A percentile compares a stretch with the other conserved stretches of the same genome.
Evolutionary conservation across 148 eudicot species (phyloP).

Genomic region (Nepenthes mirabilis): DNA sequence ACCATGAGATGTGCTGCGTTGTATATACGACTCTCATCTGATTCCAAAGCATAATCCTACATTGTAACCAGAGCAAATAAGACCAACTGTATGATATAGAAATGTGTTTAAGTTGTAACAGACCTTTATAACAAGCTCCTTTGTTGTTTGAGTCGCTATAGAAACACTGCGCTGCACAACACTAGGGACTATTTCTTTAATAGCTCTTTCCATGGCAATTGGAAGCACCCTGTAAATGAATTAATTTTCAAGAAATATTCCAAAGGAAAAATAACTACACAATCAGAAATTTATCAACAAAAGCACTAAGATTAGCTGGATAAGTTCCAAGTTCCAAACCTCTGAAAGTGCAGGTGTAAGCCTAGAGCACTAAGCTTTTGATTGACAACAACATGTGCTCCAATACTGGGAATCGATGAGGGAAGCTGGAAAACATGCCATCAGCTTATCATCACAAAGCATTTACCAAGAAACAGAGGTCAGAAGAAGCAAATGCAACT

Average conservation of each 20-base stretch:
- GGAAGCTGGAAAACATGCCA: slow-evolving; percentile 42
- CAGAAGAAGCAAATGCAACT: neutral
- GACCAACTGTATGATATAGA: neutral
- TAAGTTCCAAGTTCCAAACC: slow-evolving; percentile 30
- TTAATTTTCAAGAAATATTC: neutral
- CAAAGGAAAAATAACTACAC: neutral
- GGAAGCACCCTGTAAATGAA: slow-evolving; percentile 56
- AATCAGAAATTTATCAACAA: neutral
- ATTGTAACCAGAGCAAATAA: slow-evolving; percentile 2
- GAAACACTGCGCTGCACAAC: slow-evolving; percentile 96
- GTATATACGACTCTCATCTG: slow-evolving; percentile 72
- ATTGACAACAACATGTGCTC: slow-evolving; percentile 71
- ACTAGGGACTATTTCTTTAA: slow-evolving; percentile 72
- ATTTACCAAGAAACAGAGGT: slow-evolving; percentile 1
- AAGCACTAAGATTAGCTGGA: neutral
- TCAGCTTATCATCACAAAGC: slow-evolving; percentile 3
- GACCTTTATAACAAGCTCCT: slow-evolving; percentile 92
- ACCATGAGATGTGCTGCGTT: slow-evolving; percentile 98
- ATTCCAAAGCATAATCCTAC: slow-evolving; percentile 95
- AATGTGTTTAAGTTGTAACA: slow-evolving; percentile 1
- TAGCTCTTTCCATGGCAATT: slow-evolving; percentile 78
- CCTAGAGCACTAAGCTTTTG: slow-evolving; percentile 57
- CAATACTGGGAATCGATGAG: slow-evolving; percentile 49
- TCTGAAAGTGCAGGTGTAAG: slow-evolving; percentile 66
- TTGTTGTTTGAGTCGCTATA: slow-evolving; percentile 88